Evolutionary conservation across 2,329 filamentous ascomycete genomes (phyloP).

Genomic region (Verticillium nonalfalfae): DNA sequence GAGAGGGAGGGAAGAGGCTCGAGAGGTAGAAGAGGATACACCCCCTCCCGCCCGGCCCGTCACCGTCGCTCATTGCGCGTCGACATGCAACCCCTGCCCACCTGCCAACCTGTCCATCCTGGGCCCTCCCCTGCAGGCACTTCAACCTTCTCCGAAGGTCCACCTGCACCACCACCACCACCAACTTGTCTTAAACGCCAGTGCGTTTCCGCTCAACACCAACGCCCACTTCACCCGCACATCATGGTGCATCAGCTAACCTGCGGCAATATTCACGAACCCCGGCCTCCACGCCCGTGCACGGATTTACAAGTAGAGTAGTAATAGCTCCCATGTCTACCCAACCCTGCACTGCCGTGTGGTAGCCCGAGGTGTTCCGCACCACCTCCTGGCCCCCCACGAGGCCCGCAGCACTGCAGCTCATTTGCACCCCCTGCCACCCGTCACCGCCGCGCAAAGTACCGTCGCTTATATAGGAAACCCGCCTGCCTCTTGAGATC

Average conservation of each 20-base stretch:
- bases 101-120: background rate
- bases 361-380: background rate
- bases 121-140: background rate
- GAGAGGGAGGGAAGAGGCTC: constrained; percentile 20
- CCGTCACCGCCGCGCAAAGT: background rate
- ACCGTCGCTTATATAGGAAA: background rate
- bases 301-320: constrained; percentile 8
- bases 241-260: constrained; percentile 2
- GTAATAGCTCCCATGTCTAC: background rate
- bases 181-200: background rate
- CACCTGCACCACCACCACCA: background rate
- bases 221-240: background rate
- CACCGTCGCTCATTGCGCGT: background rate
- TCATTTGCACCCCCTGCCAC: background rate
- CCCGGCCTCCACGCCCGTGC: constrained; percentile 6
- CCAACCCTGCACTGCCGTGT: constrained; percentile 2
- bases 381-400: background rate
- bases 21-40: constrained; percentile 12
- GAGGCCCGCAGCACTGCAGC: background rate
- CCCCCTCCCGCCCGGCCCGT: background rate
- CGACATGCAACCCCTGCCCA: background rate
- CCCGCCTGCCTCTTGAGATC: background rate
- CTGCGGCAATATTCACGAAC: constrained; percentile 12
- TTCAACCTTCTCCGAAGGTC: background rate
- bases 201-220: background rate